These are phyloP conservation scores for Monosporascus sp. DNA, from an alignment of 2,329 filamentous ascomycete genomes.

Conservation along the genomic window DNA sequence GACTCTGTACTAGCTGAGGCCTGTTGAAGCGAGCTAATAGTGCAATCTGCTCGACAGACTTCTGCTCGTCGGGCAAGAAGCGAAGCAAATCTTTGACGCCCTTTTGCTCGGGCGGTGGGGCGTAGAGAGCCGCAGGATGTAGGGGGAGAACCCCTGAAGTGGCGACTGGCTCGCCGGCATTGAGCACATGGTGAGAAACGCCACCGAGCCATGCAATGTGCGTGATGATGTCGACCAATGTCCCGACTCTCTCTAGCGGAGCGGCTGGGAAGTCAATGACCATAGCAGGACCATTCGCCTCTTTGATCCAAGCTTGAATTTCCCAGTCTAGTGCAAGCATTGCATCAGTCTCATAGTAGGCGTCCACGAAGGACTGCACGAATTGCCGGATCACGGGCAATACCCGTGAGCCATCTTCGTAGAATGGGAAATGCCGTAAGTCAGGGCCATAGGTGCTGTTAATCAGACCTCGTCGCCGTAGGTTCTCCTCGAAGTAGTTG, in stretches of 20 bases:
- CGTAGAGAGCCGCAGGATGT: slow-evolving; percentile 1
- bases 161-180: background rate
- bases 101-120: slow-evolving; percentile 1
- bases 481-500: slow-evolving; percentile 4
- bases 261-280: background rate
- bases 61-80: background rate
- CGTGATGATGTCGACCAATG: slow-evolving; percentile 1
- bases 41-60: too few species aligned
- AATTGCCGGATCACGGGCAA: background rate
- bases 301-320: background rate
- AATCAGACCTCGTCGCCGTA: slow-evolving; percentile 2
- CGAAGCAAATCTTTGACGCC: slow-evolving; percentile 1
- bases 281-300: background rate
- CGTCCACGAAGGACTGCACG: slow-evolving; percentile 1
- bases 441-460: background rate
- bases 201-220: slow-evolving; percentile 2
- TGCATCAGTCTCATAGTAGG: background rate
- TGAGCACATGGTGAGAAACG: slow-evolving; percentile 1
- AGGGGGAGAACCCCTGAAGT: slow-evolving; percentile 1
- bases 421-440: slow-evolving; percentile 2
- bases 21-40: too few species aligned
- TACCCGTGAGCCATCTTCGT: background rate
- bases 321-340: background rate
- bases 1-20: too few species aligned
- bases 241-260: background rate